These are phyloP conservation scores for Trichoderma sp. DNA, from an alignment of 2,329 filamentous ascomycete genomes.

Conservation along the genomic window DNA sequence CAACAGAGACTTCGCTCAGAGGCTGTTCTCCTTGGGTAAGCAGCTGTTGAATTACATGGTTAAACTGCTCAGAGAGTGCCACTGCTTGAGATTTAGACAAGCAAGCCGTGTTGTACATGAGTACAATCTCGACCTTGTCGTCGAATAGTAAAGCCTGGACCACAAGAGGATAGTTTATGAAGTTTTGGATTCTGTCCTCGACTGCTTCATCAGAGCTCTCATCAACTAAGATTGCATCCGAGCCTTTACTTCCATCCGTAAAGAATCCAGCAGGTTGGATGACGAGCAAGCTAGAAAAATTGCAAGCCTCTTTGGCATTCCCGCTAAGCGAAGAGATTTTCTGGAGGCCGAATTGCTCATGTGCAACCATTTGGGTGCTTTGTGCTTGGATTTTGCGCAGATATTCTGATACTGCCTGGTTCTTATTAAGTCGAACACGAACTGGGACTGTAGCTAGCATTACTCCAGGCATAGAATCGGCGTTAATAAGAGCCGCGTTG, in stretches of 20 bases:
- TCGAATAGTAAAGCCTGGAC: background rate
- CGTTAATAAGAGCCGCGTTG: background rate
- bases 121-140: conserved; percentile 14
- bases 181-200: conserved; percentile 14
- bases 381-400: conserved; percentile 33
- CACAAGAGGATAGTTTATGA: conserved; percentile 20
- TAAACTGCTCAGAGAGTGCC: conserved; percentile 9
- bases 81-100: background rate
- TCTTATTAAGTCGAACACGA: conserved; percentile 1
- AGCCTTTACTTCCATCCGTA: background rate
- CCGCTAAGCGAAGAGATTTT: conserved; percentile 34
- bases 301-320: conserved; percentile 28
- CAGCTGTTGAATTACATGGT: conserved; percentile 11
- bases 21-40: background rate
- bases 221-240: background rate
- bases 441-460: conserved; percentile 19
- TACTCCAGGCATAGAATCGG: conserved; percentile 19
- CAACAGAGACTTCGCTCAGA: background rate
- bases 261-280: conserved; percentile 25
- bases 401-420: conserved; percentile 24
- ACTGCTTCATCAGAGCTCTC: background rate
- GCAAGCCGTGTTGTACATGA: conserved; percentile 10
- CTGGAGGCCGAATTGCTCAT: conserved; percentile 37
- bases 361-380: conserved; percentile 33
- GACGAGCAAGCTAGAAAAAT: conserved; percentile 27